A percentile compares a stretch with the other conserved stretches of the same genome.
These are phyloP conservation scores for Mortierella alpina DNA, from an alignment of 192 early-diverging fungal species.

Conservation along the genomic window DNA sequence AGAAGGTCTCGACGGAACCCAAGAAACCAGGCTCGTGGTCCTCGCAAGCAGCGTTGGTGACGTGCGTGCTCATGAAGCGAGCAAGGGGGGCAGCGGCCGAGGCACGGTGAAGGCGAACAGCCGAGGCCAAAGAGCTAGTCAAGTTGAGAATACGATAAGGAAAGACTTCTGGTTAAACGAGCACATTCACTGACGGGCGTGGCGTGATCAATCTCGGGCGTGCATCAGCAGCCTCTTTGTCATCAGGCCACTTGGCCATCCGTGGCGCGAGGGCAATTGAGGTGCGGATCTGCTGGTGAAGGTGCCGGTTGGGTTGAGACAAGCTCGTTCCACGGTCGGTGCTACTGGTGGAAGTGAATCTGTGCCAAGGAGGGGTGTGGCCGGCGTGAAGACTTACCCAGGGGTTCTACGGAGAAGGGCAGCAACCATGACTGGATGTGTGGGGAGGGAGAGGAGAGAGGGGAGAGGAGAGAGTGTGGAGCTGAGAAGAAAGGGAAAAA, in stretches of 20 bases:
- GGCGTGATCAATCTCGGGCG: neutral
- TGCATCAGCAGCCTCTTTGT: neutral
- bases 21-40: conserved; percentile 77
- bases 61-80: conserved; percentile 55
- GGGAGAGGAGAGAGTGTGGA: neutral
- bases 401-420: conserved; percentile 41
- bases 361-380: neutral
- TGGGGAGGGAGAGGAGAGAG: neutral
- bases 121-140: conserved; percentile 38
- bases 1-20: conserved; percentile 76
- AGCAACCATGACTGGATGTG: conserved; percentile 3
- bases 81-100: conserved; percentile 13
- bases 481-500: conserved; percentile 5
- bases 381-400: conserved; percentile 6
- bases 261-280: neutral
- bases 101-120: conserved; percentile 29
- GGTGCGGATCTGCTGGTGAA: too few species aligned
- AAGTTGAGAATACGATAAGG: neutral
- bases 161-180: neutral
- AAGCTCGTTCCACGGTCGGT: too few species aligned
- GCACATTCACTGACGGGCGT: neutral
- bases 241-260: neutral
- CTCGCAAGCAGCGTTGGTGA: conserved; percentile 67
- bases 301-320: too few species aligned
- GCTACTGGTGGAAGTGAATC: neutral